These are phyloP conservation scores for Phalaenopsis aphrodite DNA, from an alignment of 106 monocot species.

Conservation along the genomic window DNA sequence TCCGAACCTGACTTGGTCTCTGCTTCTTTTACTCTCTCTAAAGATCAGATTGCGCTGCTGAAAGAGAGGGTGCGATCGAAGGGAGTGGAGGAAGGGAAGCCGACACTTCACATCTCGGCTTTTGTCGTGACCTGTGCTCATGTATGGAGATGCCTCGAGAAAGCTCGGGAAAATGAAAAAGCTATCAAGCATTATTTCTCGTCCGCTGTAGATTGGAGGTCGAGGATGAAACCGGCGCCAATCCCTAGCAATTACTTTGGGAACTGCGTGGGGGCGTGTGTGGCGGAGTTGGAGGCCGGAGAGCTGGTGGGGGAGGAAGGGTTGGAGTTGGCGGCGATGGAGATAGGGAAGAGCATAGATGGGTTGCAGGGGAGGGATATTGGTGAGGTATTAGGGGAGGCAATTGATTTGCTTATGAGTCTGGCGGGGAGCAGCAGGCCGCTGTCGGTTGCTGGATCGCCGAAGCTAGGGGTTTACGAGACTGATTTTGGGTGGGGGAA, in stretches of 20 bases:
- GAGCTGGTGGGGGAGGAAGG: conserved; percentile 7
- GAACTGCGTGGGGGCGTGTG: conserved; percentile 17
- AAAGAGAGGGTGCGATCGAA: not conserved
- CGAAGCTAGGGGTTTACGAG: conserved; percentile 19
- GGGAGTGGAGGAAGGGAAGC: not conserved
- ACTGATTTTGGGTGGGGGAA: conserved; percentile 20
- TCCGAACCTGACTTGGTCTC: not conserved
- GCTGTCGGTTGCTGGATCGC: not conserved
- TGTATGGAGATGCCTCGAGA: conserved; percentile 14
- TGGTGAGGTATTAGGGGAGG: not conserved
- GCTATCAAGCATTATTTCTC: not conserved
- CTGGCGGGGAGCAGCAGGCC: not conserved
- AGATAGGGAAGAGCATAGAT: not conserved
- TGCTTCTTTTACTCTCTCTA: conserved; percentile 3
- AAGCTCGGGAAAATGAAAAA: not conserved
- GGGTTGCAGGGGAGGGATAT: not conserved
- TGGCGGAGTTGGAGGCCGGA: not conserved
- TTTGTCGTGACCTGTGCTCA: conserved; percentile 20
- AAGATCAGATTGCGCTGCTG: conserved; percentile 7
- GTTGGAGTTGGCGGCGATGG: not conserved
- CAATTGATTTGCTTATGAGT: not conserved
- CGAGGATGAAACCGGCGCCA: conserved; percentile 16
- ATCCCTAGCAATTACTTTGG: conserved; percentile 26
- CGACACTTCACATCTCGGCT: conserved; percentile 14
- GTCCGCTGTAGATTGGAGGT: conserved; percentile 12